Percentiles rank a stretch among this genome's conserved stretches.
Conservation (phyloP, 495 filamentous ascomycete genomes). For the Penicillium waksmanii region DNA sequence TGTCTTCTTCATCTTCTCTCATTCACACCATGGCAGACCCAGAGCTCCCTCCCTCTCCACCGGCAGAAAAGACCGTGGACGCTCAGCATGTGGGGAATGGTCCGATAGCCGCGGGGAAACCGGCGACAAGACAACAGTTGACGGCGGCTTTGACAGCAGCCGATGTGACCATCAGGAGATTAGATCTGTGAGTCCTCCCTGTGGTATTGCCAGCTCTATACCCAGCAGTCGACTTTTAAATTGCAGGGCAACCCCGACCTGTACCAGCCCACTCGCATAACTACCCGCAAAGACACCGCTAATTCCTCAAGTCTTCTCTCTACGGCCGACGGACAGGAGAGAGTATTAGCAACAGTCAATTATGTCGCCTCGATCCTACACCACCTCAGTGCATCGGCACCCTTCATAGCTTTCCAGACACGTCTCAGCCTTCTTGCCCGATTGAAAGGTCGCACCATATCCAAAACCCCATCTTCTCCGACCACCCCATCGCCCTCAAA, state of each 20-base stretch:
- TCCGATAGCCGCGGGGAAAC: conserved; percentile 31
- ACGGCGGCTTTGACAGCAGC: conserved; percentile 36
- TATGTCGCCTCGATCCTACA: conserved; percentile 47
- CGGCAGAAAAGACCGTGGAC: conserved; percentile 8
- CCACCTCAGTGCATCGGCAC: conserved; percentile 43
- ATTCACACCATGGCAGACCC: conserved; percentile 25
- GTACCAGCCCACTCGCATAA: too few species aligned
- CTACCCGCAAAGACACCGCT: not conserved
- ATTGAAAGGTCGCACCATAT: conserved; percentile 26
- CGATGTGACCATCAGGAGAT: conserved; percentile 40
- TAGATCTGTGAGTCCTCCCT: conserved; percentile 39
- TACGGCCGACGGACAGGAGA: conserved; percentile 39
- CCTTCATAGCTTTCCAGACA: conserved; percentile 41
- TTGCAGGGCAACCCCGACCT: not conserved
- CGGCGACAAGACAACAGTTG: conserved; percentile 30
- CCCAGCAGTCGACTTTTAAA: not conserved
- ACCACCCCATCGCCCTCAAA: conserved; percentile 43
- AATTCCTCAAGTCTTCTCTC: conserved; percentile 37
- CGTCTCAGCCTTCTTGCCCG: conserved; percentile 43
- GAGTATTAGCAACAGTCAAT: conserved; percentile 40
- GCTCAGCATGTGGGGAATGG: conserved; percentile 33
- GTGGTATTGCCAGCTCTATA: not conserved
- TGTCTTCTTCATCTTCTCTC: not conserved
- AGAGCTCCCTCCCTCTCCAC: conserved; percentile 9
- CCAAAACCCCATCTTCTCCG: conserved; percentile 26